Base-by-base conservation (phyloP, 2,329 filamentous ascomycete species). In the Grosmannia penicillata region DNA sequence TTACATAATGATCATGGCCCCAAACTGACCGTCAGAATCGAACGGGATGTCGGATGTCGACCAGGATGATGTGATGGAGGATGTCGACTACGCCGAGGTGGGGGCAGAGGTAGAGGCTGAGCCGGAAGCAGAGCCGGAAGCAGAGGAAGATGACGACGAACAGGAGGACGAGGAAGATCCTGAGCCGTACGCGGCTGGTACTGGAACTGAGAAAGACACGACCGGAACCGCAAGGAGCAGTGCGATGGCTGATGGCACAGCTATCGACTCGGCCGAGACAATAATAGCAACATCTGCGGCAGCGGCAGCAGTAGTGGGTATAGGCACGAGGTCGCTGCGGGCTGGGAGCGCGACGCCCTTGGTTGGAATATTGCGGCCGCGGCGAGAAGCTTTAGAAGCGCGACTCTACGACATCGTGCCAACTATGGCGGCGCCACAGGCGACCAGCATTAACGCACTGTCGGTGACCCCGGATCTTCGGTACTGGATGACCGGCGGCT, bases 361-460 rank as follows among this genome's bases (percentile, higher is more conserved):
- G 8, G 29, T n/a, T 8, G 56, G 50, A 31, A 54, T 48, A 44
- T 65, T 56, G 49, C 75, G 72, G 34, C 80, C 78, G n/a, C 75
- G 82, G 1, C 68, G 78, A 10, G 86, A 93, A 52, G 82, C 77
- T n/a, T 62, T 93, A 36, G 78, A 70, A 2, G 89, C 91, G 13
- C 64, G 69, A 29, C 73, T 81, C 3, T 98, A 96, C 63, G 91
- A 98, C 55, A 94, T 98, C 43, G 81, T 94, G 1, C 91, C 91
- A 2, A 96, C 91, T 18, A 96, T 96, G 62, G 91, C 91, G 2
- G 91, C 91, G 4, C 91, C 91, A 1, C 87, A 95, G 56, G 82
- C 85, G 45, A 98, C 91, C 4, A 95, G 86, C 38, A 84, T 98
- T 58, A 98, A 98, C 54, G 80, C 86, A 9, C 73, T 98, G 42